Base-by-base conservation (phyloP, 2,329 filamentous ascomycete species). In the Nemania bipapillata region DNA sequence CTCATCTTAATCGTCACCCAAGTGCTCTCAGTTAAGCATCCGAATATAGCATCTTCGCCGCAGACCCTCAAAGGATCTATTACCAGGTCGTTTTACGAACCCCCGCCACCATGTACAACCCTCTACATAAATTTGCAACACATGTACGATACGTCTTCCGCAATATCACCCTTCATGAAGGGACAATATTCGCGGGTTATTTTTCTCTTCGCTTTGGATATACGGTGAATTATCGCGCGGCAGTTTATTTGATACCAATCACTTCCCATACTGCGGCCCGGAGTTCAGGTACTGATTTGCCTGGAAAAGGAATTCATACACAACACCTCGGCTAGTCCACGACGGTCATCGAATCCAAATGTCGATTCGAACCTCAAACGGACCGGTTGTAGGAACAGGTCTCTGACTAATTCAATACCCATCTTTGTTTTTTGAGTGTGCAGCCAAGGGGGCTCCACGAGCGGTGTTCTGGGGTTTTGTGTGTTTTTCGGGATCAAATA, bases 231-330 rank as follows among this genome's bases (percentile, higher is more conserved):
- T 68, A 73, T 63, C 71, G 52, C 67, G 66, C 57, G 70, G 72
- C 65, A 70, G 70, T 61, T 70, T 66, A 68, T 72, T 74, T 76
- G 76, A 77, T 77, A 77, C 75, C 76, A 76, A 69, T 72, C 57
- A 69, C 42, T 63, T 65, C 65, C 64, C 50, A 52, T 45, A 28
- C 63, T 32, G 62, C 66, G 58, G 64, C 59, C 63, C 56, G 70
- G 70, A 69, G 70, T 71, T 70, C 49, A 62, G 69, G 71, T 60
- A 45, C 45, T 70, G 55, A 56, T 65, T 62, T 70, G 54, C 59
- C 62, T 57, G 54, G 52, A 57, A 67, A 64, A 45, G 57, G 12
- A 45, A 42, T 17, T 60, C 37, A 45, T 57, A 50, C 42, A 59
- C 57, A 37, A 62, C 22, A 47, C 24, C 26, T 57, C 17, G 35